Conservation (phyloP, 1,284 basidiomycete genomes). For the Quambalaria eucalypti region DNA sequence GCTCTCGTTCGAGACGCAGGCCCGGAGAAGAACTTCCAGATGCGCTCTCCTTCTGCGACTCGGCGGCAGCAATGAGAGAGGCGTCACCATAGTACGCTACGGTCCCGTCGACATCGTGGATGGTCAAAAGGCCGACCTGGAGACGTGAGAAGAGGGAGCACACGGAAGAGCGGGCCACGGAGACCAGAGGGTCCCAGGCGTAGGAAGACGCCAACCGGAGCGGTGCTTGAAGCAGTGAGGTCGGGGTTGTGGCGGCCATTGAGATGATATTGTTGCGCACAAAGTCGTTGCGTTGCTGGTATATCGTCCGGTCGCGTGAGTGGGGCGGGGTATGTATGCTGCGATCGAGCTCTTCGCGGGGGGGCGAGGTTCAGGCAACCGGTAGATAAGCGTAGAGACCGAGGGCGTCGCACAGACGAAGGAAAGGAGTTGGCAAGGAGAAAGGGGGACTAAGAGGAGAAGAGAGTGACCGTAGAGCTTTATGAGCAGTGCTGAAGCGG, state of each 20-base stretch:
- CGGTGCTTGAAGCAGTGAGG: background rate
- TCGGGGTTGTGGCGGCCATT: background rate
- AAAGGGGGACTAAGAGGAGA: too few relatives aligned
- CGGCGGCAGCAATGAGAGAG: background rate
- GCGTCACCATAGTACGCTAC: background rate
- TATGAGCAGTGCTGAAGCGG: too few relatives aligned
- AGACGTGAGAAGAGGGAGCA: conserved; percentile 1
- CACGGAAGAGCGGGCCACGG: background rate
- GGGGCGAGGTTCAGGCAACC: too few relatives aligned
- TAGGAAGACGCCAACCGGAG: background rate
- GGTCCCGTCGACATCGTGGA: background rate
- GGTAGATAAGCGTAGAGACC: too few relatives aligned
- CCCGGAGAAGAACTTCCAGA: background rate
- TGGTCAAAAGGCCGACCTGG: background rate
- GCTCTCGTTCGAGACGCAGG: background rate
- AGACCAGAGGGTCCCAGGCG: background rate
- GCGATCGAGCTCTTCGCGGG: too few relatives aligned
- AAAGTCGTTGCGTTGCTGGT: too few relatives aligned
- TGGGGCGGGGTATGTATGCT: too few relatives aligned
- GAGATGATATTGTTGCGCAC: too few relatives aligned
- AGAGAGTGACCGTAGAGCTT: too few relatives aligned
- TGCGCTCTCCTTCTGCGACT: background rate
- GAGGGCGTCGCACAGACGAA: too few relatives aligned
- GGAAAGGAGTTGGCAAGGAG: too few relatives aligned
- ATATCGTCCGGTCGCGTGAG: too few relatives aligned